Conservation (phyloP, 306 rosid species). For the Canavalia ensiformis region DNA sequence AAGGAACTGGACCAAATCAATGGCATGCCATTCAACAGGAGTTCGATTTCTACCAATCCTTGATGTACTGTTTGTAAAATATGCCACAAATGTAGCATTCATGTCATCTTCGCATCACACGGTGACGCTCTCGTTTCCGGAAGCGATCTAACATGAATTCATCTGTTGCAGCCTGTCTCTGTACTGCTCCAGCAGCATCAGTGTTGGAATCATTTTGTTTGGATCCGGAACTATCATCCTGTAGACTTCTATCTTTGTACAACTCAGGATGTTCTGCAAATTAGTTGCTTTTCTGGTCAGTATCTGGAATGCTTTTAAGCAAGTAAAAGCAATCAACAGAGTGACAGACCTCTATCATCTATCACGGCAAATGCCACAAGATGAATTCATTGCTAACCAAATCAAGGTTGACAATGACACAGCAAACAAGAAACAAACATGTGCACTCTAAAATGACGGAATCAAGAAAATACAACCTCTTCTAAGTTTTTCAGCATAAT, state of each 20-base stretch:
- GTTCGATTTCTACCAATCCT: constrained; percentile 8
- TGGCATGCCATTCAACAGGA: constrained; percentile 24
- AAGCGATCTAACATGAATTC: constrained; percentile 94
- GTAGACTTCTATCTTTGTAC: constrained; percentile 78
- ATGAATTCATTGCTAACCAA: constrained; percentile 24
- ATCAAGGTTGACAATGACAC: constrained; percentile 32
- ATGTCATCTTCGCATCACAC: constrained; percentile 79
- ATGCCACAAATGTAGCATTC: constrained; percentile 39
- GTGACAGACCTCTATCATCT: not conserved
- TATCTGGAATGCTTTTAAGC: constrained; percentile 17
- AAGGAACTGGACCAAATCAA: constrained; percentile 11
- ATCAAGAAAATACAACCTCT: constrained; percentile 64
- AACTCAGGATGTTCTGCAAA: constrained; percentile 95
- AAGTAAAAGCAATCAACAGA: constrained; percentile 17
- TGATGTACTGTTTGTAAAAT: not conserved
- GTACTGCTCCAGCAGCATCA: constrained; percentile 77
- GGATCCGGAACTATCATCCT: constrained; percentile 70
- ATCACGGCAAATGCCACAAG: constrained; percentile 12
- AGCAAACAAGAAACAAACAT: not conserved
- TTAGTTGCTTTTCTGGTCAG: constrained; percentile 42
- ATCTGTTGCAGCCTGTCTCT: constrained; percentile 96
- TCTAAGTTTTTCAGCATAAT: constrained; percentile 97
- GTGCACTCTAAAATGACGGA: not conserved
- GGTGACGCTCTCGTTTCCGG: constrained; percentile 94
- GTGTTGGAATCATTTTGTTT: constrained; percentile 64